Conservation (phyloP, 1,284 basidiomycete species). For the Rhodotorula sp. region DNA sequence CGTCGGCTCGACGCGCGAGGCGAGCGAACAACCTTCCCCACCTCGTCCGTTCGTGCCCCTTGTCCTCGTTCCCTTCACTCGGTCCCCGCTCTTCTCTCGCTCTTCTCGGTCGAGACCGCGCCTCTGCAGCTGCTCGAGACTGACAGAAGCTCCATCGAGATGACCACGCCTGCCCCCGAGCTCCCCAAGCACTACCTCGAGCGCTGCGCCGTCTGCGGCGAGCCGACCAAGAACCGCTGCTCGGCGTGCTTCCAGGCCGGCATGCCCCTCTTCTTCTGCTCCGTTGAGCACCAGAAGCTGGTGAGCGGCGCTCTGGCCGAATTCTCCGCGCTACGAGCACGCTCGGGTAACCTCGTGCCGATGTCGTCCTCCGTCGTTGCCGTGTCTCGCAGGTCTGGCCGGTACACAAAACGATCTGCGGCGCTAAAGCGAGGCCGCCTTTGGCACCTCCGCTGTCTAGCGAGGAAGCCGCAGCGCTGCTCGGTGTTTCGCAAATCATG, state of each 20-base stretch:
- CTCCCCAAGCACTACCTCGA: not conserved
- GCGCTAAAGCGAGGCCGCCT: not conserved
- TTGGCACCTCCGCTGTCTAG: not conserved
- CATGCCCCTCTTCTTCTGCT: constrained; percentile 3
- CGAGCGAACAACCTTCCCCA: too few species aligned
- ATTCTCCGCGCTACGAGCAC: not conserved
- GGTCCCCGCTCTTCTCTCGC: too few species aligned
- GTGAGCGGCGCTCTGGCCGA: not conserved
- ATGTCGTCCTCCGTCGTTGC: too few species aligned
- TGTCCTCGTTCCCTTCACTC: too few species aligned
- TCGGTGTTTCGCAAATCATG: too few species aligned
- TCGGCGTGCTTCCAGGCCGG: not conserved
- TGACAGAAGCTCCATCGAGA: not conserved
- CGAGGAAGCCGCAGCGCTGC: not conserved
- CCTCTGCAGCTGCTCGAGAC: too few species aligned
- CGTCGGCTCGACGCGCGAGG: too few species aligned
- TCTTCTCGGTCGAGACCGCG: too few species aligned
- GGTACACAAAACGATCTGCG: constrained; percentile 2
- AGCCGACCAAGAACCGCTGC: not conserved
- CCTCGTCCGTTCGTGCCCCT: too few species aligned
- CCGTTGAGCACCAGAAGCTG: not conserved
- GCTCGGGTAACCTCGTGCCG: not conserved
- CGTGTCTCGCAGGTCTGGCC: constrained; percentile 2
- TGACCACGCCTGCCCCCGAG: not conserved
- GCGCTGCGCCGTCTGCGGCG: constrained; percentile 5